Percentiles rank a stretch among this genome's conserved stretches.
These are phyloP conservation scores for Nitzschia sp. DNA, from an alignment of 108 stramenopile species.

Conservation along the genomic window DNA sequence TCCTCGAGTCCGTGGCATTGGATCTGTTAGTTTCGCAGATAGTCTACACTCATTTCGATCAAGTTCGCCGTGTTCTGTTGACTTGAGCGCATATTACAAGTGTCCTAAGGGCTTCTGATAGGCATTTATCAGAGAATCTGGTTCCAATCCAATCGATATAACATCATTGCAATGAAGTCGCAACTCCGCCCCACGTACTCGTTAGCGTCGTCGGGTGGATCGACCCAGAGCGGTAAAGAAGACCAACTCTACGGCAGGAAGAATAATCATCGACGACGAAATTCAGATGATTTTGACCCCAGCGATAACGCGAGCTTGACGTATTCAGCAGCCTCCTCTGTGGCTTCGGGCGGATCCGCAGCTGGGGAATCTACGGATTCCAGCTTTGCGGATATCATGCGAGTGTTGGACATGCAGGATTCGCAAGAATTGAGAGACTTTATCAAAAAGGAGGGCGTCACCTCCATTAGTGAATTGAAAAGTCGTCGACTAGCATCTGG, in stretches of 20 bases:
- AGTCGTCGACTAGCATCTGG: slow-evolving; percentile 8
- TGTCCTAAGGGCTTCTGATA: too few relatives aligned
- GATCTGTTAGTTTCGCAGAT: too few relatives aligned
- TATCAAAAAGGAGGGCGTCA: slow-evolving; percentile 29
- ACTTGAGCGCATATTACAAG: too few relatives aligned
- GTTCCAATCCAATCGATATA: too few relatives aligned
- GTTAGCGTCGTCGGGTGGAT: background rate
- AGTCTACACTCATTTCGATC: too few relatives aligned
- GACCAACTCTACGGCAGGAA: too few relatives aligned
- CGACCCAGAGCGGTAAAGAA: too few relatives aligned
- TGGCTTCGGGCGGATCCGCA: slow-evolving; percentile 33
- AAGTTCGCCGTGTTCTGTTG: too few relatives aligned
- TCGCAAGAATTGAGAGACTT: slow-evolving; percentile 33
- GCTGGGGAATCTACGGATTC: slow-evolving; percentile 50
- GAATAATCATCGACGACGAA: background rate
- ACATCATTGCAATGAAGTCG: too few relatives aligned
- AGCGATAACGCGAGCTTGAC: slow-evolving; percentile 38
- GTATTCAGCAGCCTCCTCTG: slow-evolving; percentile 42
- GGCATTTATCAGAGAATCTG: too few relatives aligned
- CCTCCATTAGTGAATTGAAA: slow-evolving; percentile 19
- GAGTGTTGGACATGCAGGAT: slow-evolving; percentile 51
- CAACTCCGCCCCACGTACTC: slow-evolving; percentile 1
- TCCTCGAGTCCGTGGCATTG: too few relatives aligned
- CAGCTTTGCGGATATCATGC: slow-evolving; percentile 57
- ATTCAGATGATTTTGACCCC: slow-evolving; percentile 8